Percentiles rank a stretch among this genome's conserved stretches.
Evolutionary conservation across 2,329 filamentous ascomycete species (phyloP).

Genomic region (Cercospora sp.): DNA sequence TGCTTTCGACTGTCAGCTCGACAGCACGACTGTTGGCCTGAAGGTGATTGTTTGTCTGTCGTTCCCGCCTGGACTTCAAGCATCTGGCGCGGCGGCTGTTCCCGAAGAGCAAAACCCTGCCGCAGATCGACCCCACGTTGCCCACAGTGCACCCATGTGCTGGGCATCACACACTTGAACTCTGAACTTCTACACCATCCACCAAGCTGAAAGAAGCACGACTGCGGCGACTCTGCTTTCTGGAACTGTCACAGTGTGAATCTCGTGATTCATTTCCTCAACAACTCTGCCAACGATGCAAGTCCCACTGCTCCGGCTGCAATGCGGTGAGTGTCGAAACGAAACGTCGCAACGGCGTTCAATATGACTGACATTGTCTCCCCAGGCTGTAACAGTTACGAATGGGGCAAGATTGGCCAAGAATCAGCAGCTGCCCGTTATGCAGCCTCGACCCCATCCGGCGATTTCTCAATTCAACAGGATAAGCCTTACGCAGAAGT

Average conservation of each 20-base stretch:
- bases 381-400: conserved; percentile 91
- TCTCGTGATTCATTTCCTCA: neutral
- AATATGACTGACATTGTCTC: neutral
- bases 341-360: neutral
- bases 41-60: neutral
- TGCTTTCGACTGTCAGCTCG: neutral
- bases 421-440: conserved; percentile 87
- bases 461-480: conserved; percentile 73
- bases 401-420: conserved; percentile 93
- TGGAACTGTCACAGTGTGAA: neutral
- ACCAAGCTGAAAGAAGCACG: neutral
- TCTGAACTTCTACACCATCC: neutral
- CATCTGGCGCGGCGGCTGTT: neutral
- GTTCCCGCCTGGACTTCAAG: neutral
- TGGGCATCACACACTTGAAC: neutral
- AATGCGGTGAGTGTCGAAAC: conserved; percentile 60
- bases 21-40: neutral
- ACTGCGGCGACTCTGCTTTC: neutral
- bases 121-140: neutral
- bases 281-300: conserved; percentile 55
- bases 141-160: neutral
- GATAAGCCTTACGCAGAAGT: conserved; percentile 96
- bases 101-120: neutral
- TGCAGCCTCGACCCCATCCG: conserved; percentile 77
- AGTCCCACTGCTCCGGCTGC: conserved; percentile 80